Conservation (phyloP, 106 monocot genomes). For the Acorus gramineus region DNA sequence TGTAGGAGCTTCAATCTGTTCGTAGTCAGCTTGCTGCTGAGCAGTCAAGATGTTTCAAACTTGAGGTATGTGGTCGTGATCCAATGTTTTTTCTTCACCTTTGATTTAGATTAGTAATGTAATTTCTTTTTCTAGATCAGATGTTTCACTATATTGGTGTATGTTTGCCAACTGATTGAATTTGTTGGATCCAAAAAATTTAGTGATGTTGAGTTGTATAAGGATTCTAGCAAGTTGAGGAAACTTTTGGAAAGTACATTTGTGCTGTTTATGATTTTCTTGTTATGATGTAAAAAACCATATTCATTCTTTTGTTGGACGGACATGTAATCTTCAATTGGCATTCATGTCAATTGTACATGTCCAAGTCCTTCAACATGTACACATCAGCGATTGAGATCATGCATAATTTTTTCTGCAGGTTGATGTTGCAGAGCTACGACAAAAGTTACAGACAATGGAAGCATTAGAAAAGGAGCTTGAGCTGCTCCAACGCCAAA, state of each 20-base stretch:
- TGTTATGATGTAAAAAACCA: too few relatives aligned
- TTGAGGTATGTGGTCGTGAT: slow-evolving; percentile 44
- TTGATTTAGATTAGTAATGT: neutral
- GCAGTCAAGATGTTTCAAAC: slow-evolving; percentile 92
- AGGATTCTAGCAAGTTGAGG: too few relatives aligned
- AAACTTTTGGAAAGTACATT: too few relatives aligned
- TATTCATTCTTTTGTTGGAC: too few relatives aligned
- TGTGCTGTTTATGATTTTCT: too few relatives aligned
- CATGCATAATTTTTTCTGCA: slow-evolving; percentile 4
- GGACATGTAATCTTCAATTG: too few relatives aligned
- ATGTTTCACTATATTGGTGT: neutral
- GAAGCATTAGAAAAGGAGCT: slow-evolving; percentile 65
- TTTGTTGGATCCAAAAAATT: too few relatives aligned
- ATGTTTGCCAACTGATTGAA: too few relatives aligned
- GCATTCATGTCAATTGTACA: too few relatives aligned
- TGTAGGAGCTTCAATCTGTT: slow-evolving; percentile 79
- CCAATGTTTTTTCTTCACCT: neutral
- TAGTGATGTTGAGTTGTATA: too few relatives aligned
- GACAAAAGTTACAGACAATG: slow-evolving; percentile 67
- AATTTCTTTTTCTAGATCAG: neutral
- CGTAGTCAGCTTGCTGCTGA: slow-evolving; percentile 82
- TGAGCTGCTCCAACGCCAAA: slow-evolving; percentile 61
- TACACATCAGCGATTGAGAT: neutral
- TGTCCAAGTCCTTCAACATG: too few relatives aligned
- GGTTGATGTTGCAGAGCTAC: slow-evolving; percentile 77